phyloP scores from a whole-genome alignment of 352 stramenopile species.

The Phytophthora litchii region DNA sequence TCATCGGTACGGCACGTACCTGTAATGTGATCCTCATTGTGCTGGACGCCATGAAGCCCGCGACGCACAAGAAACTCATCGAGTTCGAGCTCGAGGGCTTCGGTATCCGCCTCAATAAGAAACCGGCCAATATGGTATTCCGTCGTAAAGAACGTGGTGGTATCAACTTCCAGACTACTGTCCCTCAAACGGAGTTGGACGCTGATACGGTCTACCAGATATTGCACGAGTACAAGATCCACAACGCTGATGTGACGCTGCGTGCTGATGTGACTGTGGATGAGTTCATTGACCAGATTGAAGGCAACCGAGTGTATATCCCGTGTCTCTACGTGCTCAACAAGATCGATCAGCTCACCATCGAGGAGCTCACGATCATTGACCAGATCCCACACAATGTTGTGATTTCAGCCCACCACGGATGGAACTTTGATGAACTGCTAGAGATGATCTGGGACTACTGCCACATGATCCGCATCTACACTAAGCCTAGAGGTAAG shows the following conservation, averaged over 20 bases:
- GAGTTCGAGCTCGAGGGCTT: conserved; percentile 98
- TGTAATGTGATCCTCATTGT: conserved; percentile 99
- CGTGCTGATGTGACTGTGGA: conserved; percentile 96
- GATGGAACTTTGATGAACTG: conserved; percentile 99
- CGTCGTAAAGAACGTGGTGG: conserved; percentile 97
- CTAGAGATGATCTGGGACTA: conserved; percentile 99
- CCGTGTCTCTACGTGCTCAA: conserved; percentile 99
- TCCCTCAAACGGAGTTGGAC: conserved; percentile 93
- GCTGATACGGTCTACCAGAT: conserved; percentile 94
- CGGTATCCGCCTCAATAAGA: conserved; percentile 99
- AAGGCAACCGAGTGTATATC: conserved; percentile 98
- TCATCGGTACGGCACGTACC: conserved; percentile 96
- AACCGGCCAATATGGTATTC: conserved; percentile 96
- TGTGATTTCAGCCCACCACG: conserved; percentile 95
- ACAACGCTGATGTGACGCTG: conserved; percentile 97
- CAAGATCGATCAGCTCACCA: conserved; percentile 99
- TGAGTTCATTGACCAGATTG: conserved; percentile 99
- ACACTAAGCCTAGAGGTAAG: conserved; percentile 97
- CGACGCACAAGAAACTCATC: conserved; percentile 99
- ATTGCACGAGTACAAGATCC: conserved; percentile 98
- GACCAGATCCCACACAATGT: conserved; percentile 99
- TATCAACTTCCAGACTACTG: conserved; percentile 96
- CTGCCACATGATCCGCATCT: conserved; percentile 97
- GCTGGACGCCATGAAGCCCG: conserved; percentile 96
- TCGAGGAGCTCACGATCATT: conserved; percentile 99